Percentiles rank a stretch among this genome's conserved stretches.
phyloP scores from a whole-genome alignment of 176 grass and related monocot genomes.

The Avena eriantha region DNA sequence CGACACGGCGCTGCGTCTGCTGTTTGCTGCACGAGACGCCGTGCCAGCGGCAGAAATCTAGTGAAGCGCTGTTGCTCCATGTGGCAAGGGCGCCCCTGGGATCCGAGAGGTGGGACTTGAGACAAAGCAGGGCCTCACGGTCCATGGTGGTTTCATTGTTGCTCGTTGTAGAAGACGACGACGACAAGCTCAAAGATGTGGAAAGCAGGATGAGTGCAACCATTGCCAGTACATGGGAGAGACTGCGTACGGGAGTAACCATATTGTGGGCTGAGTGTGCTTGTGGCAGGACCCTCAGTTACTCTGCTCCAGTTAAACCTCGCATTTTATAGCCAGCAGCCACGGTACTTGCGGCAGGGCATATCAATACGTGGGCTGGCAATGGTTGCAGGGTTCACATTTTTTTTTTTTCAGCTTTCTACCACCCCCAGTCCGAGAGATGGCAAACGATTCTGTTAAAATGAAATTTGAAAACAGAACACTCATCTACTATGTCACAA shows the following conservation, averaged over 20 bases:
- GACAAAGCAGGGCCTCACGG: constrained; percentile 32
- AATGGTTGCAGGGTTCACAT: too few species aligned
- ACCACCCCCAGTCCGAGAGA: too few species aligned
- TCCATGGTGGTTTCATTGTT: neutral
- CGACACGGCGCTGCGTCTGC: neutral
- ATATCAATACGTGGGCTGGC: neutral
- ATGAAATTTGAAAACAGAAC: too few species aligned
- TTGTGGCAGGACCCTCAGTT: neutral
- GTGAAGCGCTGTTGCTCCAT: constrained; percentile 27
- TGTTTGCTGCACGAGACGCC: constrained; percentile 30
- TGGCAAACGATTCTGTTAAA: too few species aligned
- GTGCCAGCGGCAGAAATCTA: constrained; percentile 37
- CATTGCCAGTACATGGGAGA: neutral
- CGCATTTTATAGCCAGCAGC: neutral
- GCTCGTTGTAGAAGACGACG: neutral
- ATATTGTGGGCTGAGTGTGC: neutral
- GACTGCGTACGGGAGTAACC: neutral
- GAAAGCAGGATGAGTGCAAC: neutral
- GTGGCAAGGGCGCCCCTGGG: neutral
- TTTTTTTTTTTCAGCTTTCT: too few species aligned
- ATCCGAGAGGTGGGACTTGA: constrained; percentile 25
- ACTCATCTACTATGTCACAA: too few species aligned
- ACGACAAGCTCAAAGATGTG: neutral
- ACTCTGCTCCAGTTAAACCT: neutral
- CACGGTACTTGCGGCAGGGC: neutral